phyloP scores from a whole-genome alignment of 148 eudicot genomes.

The Arctostaphylos glauca region DNA sequence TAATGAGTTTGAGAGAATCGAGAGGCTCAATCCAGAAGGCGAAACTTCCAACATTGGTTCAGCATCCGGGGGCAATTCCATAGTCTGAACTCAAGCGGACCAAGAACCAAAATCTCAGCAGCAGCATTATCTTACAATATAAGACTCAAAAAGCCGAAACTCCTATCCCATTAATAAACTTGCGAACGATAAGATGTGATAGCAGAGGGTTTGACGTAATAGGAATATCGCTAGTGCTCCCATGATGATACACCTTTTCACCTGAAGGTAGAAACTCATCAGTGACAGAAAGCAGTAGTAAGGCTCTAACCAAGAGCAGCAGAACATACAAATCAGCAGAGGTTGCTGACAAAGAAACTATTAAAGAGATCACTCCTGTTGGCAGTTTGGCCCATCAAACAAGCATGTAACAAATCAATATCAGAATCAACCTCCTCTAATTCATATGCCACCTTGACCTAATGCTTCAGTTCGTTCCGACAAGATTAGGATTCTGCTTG shows the following conservation, averaged over 20 bases:
- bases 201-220: background rate
- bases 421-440: too few relatives aligned
- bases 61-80: background rate
- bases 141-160: background rate
- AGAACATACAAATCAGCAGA: too few relatives aligned
- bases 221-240: background rate
- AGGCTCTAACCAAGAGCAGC: too few relatives aligned
- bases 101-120: background rate
- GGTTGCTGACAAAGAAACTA: too few relatives aligned
- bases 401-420: too few relatives aligned
- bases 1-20: background rate
- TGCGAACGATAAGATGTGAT: background rate
- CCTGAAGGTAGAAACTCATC: background rate
- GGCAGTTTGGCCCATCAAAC: too few relatives aligned
- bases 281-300: too few relatives aligned
- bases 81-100: background rate
- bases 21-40: background rate
- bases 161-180: background rate
- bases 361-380: too few relatives aligned
- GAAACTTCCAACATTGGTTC: background rate
- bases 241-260: background rate
- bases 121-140: background rate
- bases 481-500: too few relatives aligned
- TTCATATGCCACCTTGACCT: too few relatives aligned
- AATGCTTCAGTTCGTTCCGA: too few relatives aligned